phyloP scores from a whole-genome alignment of 495 filamentous ascomycete species.

The Penicillium robsamsonii region DNA sequence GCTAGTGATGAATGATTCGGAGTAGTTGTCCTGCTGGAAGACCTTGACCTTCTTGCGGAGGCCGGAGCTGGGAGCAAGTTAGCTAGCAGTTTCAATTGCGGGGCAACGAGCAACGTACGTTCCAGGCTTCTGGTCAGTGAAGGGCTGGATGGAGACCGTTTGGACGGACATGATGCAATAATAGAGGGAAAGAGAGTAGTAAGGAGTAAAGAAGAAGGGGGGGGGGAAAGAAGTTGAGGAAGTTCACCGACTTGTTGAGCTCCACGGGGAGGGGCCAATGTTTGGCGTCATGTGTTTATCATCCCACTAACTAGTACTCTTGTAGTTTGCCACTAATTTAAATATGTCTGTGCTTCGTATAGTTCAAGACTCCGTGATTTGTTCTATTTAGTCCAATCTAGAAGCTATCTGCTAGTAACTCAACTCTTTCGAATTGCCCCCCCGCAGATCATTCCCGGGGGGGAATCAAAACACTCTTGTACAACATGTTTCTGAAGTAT shows the following conservation, averaged over 20 bases:
- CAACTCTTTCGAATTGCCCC: background rate
- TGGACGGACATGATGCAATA: constrained; percentile 15
- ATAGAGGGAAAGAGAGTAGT: constrained; percentile 10
- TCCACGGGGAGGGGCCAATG: constrained; percentile 17
- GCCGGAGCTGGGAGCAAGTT: constrained; percentile 67
- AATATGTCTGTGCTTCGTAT: background rate
- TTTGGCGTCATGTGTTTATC: constrained; percentile 33
- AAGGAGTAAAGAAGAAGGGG: constrained; percentile 9
- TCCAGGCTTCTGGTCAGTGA: constrained; percentile 96
- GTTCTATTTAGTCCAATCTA: background rate
- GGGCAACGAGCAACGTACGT: constrained; percentile 66
- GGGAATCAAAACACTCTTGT: constrained; percentile 1
- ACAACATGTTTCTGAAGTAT: background rate
- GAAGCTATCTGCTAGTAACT: background rate
- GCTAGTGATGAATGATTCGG: constrained; percentile 90
- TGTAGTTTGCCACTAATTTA: background rate
- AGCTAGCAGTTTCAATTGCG: constrained; percentile 16
- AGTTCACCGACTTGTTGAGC: constrained; percentile 30
- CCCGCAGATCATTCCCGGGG: constrained; percentile 4
- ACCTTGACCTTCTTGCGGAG: constrained; percentile 98
- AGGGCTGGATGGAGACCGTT: constrained; percentile 73
- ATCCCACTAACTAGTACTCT: constrained; percentile 19
- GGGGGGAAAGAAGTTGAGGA: background rate
- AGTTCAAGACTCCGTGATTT: background rate
- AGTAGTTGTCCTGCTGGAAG: constrained; percentile 93